phyloP scores from a whole-genome alignment of 2,329 filamentous ascomycete genomes.

The Colletotrichum sp. region DNA sequence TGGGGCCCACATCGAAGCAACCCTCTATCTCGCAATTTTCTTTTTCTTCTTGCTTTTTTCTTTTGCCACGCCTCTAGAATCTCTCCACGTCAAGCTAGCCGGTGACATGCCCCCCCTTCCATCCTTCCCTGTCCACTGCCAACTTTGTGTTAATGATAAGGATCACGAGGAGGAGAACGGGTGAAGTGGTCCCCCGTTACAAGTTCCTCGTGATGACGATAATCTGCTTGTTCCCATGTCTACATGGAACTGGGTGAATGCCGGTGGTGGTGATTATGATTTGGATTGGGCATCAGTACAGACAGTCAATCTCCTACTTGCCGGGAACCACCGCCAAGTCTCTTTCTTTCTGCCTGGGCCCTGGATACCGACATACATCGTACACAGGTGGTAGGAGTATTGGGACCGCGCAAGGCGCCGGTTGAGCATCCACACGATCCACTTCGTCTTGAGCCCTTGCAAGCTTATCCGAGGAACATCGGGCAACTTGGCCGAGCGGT shows the following conservation, averaged over 20 bases:
- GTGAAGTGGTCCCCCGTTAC: neutral
- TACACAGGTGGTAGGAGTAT: neutral
- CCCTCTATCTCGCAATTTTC: neutral
- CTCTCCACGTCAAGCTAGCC: neutral
- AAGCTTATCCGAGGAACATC: neutral
- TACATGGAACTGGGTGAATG: neutral
- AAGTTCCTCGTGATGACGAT: neutral
- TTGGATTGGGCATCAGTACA: neutral
- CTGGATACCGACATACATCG: neutral
- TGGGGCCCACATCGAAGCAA: neutral
- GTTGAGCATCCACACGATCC: neutral
- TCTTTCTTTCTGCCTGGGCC: neutral
- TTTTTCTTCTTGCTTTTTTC: neutral
- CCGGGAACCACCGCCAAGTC: neutral
- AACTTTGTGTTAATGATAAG: neutral
- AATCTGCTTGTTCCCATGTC: neutral
- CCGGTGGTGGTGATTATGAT: neutral
- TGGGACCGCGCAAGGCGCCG: neutral
- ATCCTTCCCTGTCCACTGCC: neutral
- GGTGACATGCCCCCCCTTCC: neutral
- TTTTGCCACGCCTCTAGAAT: neutral
- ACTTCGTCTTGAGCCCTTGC: neutral
- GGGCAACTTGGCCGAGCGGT: slow-evolving; percentile 22
- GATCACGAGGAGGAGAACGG: neutral
- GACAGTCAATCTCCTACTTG: neutral